phyloP scores from a whole-genome alignment of 2,329 filamentous ascomycete species.

The Neonectria neomacrospora region DNA sequence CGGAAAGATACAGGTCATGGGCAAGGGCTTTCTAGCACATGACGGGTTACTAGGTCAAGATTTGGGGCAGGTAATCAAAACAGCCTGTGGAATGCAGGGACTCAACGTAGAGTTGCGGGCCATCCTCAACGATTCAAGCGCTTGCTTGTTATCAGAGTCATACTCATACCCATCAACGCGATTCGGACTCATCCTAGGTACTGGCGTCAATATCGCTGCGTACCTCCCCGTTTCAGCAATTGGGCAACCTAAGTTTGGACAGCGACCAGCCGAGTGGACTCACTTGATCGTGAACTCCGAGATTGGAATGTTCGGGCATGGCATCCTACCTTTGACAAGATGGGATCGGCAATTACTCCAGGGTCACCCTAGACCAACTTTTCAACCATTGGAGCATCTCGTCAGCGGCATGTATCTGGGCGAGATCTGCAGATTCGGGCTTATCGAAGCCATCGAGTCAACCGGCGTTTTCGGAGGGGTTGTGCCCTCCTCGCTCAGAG shows the following conservation, averaged over 20 bases:
- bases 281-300: constrained; percentile 76
- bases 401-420: constrained; percentile 75
- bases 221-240: constrained; percentile 70
- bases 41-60: constrained; percentile 68
- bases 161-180: constrained; percentile 68
- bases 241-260: constrained; percentile 65
- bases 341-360: constrained; percentile 68
- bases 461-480: constrained; percentile 66
- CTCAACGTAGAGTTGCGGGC: constrained; percentile 67
- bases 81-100: constrained; percentile 61
- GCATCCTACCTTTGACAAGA: constrained; percentile 67
- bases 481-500: constrained; percentile 63
- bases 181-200: constrained; percentile 74
- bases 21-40: constrained; percentile 72
- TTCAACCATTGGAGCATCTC: constrained; percentile 71
- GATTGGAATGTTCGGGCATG: constrained; percentile 72
- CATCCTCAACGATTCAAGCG: constrained; percentile 75
- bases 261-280: constrained; percentile 65
- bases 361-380: constrained; percentile 65
- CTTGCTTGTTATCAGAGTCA: constrained; percentile 73
- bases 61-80: constrained; percentile 67
- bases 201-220: constrained; percentile 73
- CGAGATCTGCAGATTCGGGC: constrained; percentile 68
- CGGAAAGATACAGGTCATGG: constrained; percentile 70
- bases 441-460: constrained; percentile 68